Percentiles rank a stretch among this genome's conserved stretches.
Evolutionary conservation across 129 eudicot species (phyloP).

Genomic region (Pittosporum tobira): DNA sequence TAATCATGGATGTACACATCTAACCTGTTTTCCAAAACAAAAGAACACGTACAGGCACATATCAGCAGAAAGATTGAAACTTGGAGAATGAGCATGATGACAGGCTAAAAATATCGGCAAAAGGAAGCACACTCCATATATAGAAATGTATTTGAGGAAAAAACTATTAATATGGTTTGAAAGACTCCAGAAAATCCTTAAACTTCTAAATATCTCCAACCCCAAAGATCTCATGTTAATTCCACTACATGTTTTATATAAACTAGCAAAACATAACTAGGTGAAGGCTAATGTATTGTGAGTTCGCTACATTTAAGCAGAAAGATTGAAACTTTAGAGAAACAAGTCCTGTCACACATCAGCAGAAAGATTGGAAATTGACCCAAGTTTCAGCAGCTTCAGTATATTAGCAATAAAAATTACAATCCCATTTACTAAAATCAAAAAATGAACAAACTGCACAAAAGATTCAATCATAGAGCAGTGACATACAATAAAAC

Average conservation of each 20-base stretch:
- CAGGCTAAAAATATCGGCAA: not conserved
- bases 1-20: slow-evolving; percentile 39
- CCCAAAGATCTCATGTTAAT: not conserved
- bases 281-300: too few species aligned
- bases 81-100: not conserved
- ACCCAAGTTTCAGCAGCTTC: too few species aligned
- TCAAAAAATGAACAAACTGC: slow-evolving; percentile 1
- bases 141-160: not conserved
- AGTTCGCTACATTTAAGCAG: too few species aligned
- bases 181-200: not conserved
- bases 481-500: not conserved
- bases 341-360: too few species aligned
- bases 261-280: too few species aligned
- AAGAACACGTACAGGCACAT: not conserved
- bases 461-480: not conserved
- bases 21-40: slow-evolving; percentile 14
- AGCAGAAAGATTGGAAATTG: too few species aligned
- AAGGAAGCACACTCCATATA: not conserved
- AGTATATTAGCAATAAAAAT: too few species aligned
- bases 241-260: too few species aligned
- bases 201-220: not conserved
- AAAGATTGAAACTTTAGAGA: too few species aligned
- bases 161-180: not conserved
- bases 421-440: not conserved
- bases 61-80: not conserved